Conservation (phyloP, 495 filamentous ascomycete species). For the Bacidia gigantensis region DNA sequence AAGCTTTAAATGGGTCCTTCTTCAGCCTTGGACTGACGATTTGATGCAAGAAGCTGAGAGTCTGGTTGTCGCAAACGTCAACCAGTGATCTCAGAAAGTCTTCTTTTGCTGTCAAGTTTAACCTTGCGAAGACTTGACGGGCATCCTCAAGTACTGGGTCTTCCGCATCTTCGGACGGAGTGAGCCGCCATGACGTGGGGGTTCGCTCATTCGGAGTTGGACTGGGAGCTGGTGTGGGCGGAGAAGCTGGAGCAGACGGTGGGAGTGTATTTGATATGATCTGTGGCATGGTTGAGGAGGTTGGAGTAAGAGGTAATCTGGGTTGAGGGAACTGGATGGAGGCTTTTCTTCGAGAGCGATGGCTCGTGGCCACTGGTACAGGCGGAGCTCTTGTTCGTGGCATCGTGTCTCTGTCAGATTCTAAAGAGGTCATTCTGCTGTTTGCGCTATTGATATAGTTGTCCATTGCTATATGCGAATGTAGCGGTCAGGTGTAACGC, state of each 20-base stretch:
- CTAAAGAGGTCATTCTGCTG: constrained; percentile 12
- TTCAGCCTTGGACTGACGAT: constrained; percentile 85
- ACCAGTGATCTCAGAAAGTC: constrained; percentile 68
- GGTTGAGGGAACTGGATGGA: constrained; percentile 29
- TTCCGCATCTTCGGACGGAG: constrained; percentile 39
- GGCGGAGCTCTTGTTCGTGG: constrained; percentile 8
- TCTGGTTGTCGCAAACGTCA: constrained; percentile 83
- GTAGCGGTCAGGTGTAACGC: constrained; percentile 1
- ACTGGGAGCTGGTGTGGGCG: constrained; percentile 55
- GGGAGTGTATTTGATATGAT: constrained; percentile 35
- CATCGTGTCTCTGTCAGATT: constrained; percentile 15
- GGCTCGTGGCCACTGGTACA: constrained; percentile 10
- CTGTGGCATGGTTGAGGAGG: constrained; percentile 40
- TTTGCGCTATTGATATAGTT: constrained; percentile 5
- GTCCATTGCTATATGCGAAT: background rate
- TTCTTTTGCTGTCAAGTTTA: constrained; percentile 41
- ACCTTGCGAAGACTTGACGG: constrained; percentile 38
- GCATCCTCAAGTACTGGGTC: constrained; percentile 41
- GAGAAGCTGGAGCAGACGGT: constrained; percentile 53
- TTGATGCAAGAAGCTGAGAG: constrained; percentile 86
- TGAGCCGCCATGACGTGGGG: constrained; percentile 38
- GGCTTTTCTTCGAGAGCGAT: constrained; percentile 24
- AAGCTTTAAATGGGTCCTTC: constrained; percentile 81
- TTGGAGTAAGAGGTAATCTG: constrained; percentile 38
- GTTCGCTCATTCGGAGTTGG: constrained; percentile 48